phyloP scores from a whole-genome alignment of 1,139 yeast genomes.

The Wickerhamomyces sp. region DNA sequence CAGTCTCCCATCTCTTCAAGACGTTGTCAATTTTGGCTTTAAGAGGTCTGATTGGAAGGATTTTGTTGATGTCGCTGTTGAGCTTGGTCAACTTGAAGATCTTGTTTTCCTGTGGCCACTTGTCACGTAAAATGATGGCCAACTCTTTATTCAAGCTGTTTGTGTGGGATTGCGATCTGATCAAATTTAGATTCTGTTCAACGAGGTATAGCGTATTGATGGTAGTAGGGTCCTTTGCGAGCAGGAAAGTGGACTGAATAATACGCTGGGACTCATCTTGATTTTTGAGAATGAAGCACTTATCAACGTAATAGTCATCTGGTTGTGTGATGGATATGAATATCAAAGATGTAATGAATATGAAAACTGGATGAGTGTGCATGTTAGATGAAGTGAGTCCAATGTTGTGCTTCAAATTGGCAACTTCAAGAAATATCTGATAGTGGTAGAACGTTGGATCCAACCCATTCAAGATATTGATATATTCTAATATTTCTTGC shows the following conservation, averaged over 20 bases:
- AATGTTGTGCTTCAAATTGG: neutral
- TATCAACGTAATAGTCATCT: slow-evolving; percentile 3
- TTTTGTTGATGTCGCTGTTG: neutral
- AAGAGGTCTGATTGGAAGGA: slow-evolving; percentile 1
- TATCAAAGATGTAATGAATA: neutral
- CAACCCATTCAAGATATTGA: too few species aligned
- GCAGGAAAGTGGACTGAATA: too few species aligned
- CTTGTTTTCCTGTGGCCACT: slow-evolving; percentile 3
- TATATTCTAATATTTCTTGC: too few species aligned
- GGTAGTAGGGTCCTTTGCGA: neutral
- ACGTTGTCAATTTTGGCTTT: slow-evolving; percentile 22
- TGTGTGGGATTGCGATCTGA: neutral
- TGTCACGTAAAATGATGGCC: neutral
- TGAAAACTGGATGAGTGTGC: neutral
- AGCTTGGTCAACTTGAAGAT: slow-evolving; percentile 1
- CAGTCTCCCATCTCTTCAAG: neutral
- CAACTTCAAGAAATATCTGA: neutral
- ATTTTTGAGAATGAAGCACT: slow-evolving; percentile 1
- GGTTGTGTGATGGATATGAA: neutral
- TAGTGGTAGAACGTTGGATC: slow-evolving; percentile 1
- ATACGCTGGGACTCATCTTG: too few species aligned
- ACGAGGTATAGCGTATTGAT: neutral
- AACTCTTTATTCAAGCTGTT: neutral
- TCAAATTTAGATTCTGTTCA: neutral
- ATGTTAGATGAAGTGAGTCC: slow-evolving; percentile 25